Evolutionary conservation across 805 yeast genomes (phyloP).

Genomic region (Groenewaldozyma tartarivorans): DNA sequence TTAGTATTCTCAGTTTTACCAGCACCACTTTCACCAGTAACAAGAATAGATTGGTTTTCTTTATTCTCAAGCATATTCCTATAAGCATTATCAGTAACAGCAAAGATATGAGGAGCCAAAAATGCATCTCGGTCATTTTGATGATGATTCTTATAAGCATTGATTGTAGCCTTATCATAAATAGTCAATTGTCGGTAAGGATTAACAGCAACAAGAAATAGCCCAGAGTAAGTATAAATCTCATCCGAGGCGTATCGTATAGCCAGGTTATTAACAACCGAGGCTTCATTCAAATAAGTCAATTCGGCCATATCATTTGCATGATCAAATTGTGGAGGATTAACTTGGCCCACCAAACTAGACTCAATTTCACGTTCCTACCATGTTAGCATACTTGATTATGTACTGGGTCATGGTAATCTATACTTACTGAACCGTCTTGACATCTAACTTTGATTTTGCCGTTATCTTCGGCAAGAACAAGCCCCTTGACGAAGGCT

Average conservation of each 20-base stretch:
- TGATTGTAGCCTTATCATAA: constrained; percentile 51
- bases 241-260: constrained; percentile 66
- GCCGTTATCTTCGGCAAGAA: constrained; percentile 36
- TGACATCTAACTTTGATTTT: constrained; percentile 33
- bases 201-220: constrained; percentile 88
- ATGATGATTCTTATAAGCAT: constrained; percentile 42
- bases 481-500: constrained; percentile 52
- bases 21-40: constrained; percentile 99
- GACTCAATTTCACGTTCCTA: constrained; percentile 34
- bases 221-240: constrained; percentile 91
- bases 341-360: constrained; percentile 51
- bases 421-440: constrained; percentile 28
- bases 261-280: constrained; percentile 79
- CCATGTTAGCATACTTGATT: constrained; percentile 13
- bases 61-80: constrained; percentile 58
- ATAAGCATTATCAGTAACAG: constrained; percentile 79
- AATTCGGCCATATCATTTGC: constrained; percentile 94
- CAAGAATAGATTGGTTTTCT: constrained; percentile 81
- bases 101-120: constrained; percentile 72
- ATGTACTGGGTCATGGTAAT: not conserved
- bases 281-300: constrained; percentile 89
- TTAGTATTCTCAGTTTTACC: constrained; percentile 98
- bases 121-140: constrained; percentile 19
- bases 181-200: constrained; percentile 75
- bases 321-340: constrained; percentile 83